Evolutionary conservation across 768 basidiomycete species (phyloP).

Genomic region (Leccinum fibrillosum): DNA sequence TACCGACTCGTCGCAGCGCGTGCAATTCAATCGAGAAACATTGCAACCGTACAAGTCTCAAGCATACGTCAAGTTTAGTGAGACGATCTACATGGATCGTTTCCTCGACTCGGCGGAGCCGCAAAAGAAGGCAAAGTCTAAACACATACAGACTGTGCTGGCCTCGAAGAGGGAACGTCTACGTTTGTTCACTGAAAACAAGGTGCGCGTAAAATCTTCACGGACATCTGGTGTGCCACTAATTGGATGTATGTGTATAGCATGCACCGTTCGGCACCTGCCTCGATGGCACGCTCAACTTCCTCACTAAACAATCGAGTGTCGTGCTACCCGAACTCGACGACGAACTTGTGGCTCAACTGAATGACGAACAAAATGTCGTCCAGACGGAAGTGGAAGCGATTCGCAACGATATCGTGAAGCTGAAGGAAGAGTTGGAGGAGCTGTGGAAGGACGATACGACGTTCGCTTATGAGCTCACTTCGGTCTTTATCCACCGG

Average conservation of each 20-base stretch:
- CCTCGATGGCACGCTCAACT: constrained; percentile 53
- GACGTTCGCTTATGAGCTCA: constrained; percentile 79
- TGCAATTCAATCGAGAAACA: constrained; percentile 91
- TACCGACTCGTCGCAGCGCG: constrained; percentile 51
- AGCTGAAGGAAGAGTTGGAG: constrained; percentile 70
- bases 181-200: constrained; percentile 63
- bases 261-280: constrained; percentile 57
- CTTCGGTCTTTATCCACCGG: constrained; percentile 93
- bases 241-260: constrained; percentile 39
- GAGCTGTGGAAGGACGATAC: constrained; percentile 67
- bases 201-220: constrained; percentile 43
- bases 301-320: constrained; percentile 50
- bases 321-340: constrained; percentile 52
- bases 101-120: constrained; percentile 78
- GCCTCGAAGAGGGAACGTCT: constrained; percentile 63
- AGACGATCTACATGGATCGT: constrained; percentile 87
- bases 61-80: constrained; percentile 87
- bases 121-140: constrained; percentile 67
- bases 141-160: constrained; percentile 65
- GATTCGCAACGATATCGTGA: constrained; percentile 46
- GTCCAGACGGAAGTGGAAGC: constrained; percentile 56
- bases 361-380: constrained; percentile 51
- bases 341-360: constrained; percentile 47
- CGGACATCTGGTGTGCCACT: background rate
- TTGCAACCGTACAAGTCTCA: constrained; percentile 94